Conservation (phyloP, 495 filamentous ascomycete genomes). For the Recurvomyces mirabilis region DNA sequence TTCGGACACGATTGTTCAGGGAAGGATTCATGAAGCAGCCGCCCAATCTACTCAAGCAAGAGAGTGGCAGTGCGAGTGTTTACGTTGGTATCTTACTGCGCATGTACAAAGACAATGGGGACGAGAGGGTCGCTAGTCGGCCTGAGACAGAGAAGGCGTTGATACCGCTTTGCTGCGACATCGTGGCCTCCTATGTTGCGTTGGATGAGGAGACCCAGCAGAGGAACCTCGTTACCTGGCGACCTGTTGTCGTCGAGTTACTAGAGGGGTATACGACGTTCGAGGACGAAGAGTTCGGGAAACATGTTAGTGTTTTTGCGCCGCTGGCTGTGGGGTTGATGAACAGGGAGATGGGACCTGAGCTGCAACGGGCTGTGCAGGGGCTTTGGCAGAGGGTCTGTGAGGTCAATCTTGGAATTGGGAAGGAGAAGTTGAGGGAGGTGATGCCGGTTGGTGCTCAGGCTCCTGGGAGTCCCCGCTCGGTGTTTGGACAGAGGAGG, state of each 20-base stretch:
- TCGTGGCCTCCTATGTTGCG: slow-evolving; percentile 67
- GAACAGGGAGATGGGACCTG: slow-evolving; percentile 63
- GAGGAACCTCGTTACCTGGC: slow-evolving; percentile 90
- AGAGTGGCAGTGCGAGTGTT: slow-evolving; percentile 80
- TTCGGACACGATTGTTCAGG: slow-evolving; percentile 85
- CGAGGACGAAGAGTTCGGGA: slow-evolving; percentile 67
- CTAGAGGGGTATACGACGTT: slow-evolving; percentile 88
- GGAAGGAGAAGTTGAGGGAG: slow-evolving; percentile 3
- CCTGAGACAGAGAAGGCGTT: slow-evolving; percentile 78
- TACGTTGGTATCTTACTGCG: slow-evolving; percentile 89
- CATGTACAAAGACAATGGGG: slow-evolving; percentile 86
- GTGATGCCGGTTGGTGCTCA: not conserved
- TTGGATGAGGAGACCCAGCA: slow-evolving; percentile 93
- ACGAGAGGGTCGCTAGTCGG: slow-evolving; percentile 67
- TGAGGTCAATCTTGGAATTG: slow-evolving; percentile 64
- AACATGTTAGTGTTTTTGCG: slow-evolving; percentile 72
- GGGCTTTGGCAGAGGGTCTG: slow-evolving; percentile 67
- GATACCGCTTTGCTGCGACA: slow-evolving; percentile 88
- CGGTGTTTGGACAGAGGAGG: slow-evolving; percentile 15
- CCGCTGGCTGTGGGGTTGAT: slow-evolving; percentile 77
- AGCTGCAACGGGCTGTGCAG: slow-evolving; percentile 67
- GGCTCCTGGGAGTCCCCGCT: slow-evolving; percentile 12
- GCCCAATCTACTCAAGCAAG: slow-evolving; percentile 96
- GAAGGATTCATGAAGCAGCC: slow-evolving; percentile 99
- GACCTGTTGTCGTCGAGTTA: slow-evolving; percentile 95